Percentiles rank a stretch among this genome's conserved stretches.
phyloP scores from a whole-genome alignment of 768 basidiomycete genomes.

The Boletus vinaceobasis region DNA sequence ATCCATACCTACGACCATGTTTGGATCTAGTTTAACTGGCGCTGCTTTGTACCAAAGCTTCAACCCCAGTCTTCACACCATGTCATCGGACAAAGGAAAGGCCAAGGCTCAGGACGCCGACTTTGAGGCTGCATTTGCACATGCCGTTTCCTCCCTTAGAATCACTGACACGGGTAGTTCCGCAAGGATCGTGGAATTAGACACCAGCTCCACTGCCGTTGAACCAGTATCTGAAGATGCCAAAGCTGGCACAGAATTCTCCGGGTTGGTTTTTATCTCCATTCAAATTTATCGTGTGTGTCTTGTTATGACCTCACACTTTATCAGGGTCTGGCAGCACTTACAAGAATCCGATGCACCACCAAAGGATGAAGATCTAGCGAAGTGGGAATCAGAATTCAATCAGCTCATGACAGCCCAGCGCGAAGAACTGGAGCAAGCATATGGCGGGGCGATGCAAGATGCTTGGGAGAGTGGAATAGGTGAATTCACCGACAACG shows the following conservation, averaged over 20 bases:
- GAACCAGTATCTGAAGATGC: conserved; percentile 38
- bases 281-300: background rate
- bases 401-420: conserved; percentile 70
- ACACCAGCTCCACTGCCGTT: conserved; percentile 38
- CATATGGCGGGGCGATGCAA: conserved; percentile 61
- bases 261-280: conserved; percentile 41
- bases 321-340: conserved; percentile 57
- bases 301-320: conserved; percentile 2
- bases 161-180: conserved; percentile 40
- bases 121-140: conserved; percentile 83
- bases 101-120: conserved; percentile 76
- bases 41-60: conserved; percentile 34
- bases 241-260: conserved; percentile 41
- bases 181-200: conserved; percentile 51
- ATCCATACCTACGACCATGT: conserved; percentile 32
- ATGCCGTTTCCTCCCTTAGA: conserved; percentile 53
- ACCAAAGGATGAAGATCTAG: conserved; percentile 59
- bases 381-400: conserved; percentile 82
- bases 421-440: conserved; percentile 62
- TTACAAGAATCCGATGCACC: conserved; percentile 56
- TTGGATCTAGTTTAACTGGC: conserved; percentile 33
- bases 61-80: conserved; percentile 21
- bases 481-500: conserved; percentile 40
- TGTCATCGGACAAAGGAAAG: conserved; percentile 55
- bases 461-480: conserved; percentile 59